A percentile compares a stretch with the other conserved stretches of the same genome.
These are phyloP conservation scores for Recurvomyces mirabilis DNA, from an alignment of 495 filamentous ascomycete genomes.

Conservation along the genomic window DNA sequence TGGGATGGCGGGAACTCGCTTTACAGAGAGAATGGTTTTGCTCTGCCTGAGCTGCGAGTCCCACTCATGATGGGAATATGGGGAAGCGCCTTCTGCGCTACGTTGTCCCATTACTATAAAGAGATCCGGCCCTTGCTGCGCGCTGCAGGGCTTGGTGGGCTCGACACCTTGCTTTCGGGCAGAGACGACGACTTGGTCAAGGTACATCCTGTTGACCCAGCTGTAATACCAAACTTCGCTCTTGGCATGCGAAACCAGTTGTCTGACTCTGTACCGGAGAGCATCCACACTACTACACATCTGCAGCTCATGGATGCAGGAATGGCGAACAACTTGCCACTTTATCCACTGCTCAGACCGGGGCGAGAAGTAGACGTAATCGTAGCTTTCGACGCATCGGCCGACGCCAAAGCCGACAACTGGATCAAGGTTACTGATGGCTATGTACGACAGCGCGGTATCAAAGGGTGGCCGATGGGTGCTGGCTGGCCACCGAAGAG, in stretches of 20 bases:
- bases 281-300: constrained; percentile 54
- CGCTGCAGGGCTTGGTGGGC: constrained; percentile 56
- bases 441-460: constrained; percentile 74
- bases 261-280: constrained; percentile 61
- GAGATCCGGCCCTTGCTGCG: constrained; percentile 73
- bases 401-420: constrained; percentile 76
- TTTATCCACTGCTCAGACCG: constrained; percentile 83
- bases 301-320: constrained; percentile 90
- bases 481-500: constrained; percentile 70
- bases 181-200: constrained; percentile 72
- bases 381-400: constrained; percentile 79
- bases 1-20: constrained; percentile 62
- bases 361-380: constrained; percentile 82
- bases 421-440: constrained; percentile 90
- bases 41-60: constrained; percentile 69
- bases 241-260: constrained; percentile 66
- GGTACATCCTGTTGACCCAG: constrained; percentile 86
- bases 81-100: constrained; percentile 92
- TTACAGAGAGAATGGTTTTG: constrained; percentile 45
- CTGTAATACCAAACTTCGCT: constrained; percentile 74
- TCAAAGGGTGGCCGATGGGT: constrained; percentile 88
- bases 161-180: constrained; percentile 81
- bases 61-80: constrained; percentile 82
- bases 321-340: constrained; percentile 94
- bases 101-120: constrained; percentile 87